Conservation (phyloP, 169 alveolate genomes). For the Cryptosporidium ryanae region DNA sequence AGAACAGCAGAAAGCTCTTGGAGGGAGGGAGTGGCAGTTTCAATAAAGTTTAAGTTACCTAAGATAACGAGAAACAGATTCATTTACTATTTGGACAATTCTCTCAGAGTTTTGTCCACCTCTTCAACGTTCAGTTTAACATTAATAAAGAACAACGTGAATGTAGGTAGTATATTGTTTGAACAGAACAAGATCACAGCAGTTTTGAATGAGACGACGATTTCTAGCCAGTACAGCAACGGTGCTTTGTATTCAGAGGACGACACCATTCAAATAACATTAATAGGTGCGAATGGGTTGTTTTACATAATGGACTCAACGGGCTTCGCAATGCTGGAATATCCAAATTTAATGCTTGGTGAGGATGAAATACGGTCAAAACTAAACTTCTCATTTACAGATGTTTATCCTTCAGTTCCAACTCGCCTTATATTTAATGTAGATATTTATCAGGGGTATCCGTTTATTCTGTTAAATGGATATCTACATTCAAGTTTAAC, state of each 20-base stretch:
- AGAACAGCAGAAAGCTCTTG: conserved; percentile 4
- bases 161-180: conserved; percentile 50
- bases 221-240: conserved; percentile 40
- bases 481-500: conserved; percentile 55
- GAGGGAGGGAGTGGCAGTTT: conserved; percentile 53
- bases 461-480: conserved; percentile 55
- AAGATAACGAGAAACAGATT: conserved; percentile 24
- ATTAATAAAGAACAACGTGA: neutral
- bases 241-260: conserved; percentile 16
- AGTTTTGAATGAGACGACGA: conserved; percentile 4
- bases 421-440: conserved; percentile 29
- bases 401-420: conserved; percentile 41
- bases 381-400: conserved; percentile 37
- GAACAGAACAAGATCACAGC: conserved; percentile 16
- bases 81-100: conserved; percentile 41
- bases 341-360: conserved; percentile 30
- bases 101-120: conserved; percentile 27
- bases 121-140: conserved; percentile 28
- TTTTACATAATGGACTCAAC: conserved; percentile 57
- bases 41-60: conserved; percentile 27
- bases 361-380: conserved; percentile 43
- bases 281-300: conserved; percentile 29
- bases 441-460: conserved; percentile 50
- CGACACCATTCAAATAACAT: conserved; percentile 40
- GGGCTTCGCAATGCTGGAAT: conserved; percentile 52